Conservation (phyloP, 805 yeast species). For the Spathaspora passalidarum region DNA sequence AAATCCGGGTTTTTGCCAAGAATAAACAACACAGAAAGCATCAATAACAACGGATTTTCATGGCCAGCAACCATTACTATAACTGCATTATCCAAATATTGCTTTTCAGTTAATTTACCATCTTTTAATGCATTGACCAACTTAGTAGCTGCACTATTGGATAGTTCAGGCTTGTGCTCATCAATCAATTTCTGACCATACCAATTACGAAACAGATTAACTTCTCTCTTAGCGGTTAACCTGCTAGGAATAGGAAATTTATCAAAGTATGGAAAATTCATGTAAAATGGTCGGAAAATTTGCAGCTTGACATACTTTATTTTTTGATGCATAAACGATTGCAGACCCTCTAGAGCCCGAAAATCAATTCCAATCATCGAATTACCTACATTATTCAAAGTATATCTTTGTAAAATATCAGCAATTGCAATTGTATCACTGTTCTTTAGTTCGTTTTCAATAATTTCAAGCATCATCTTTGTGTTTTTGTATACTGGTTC, state of each 20-base stretch:
- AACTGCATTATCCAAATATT: constrained; percentile 51
- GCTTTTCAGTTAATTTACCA: constrained; percentile 40
- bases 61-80: constrained; percentile 61
- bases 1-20: constrained; percentile 39
- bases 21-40: constrained; percentile 45
- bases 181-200: constrained; percentile 28
- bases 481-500: constrained; percentile 39
- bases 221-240: constrained; percentile 40
- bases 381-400: constrained; percentile 49
- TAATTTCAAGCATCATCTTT: constrained; percentile 24
- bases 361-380: constrained; percentile 50
- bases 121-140: constrained; percentile 37
- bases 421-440: constrained; percentile 20
- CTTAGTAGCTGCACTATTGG: constrained; percentile 38
- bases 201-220: constrained; percentile 36
- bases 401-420: constrained; percentile 44
- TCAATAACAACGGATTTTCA: constrained; percentile 56
- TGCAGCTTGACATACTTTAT: constrained; percentile 47
- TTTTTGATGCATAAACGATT: constrained; percentile 33
- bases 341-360: constrained; percentile 29
- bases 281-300: constrained; percentile 51
- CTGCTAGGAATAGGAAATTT: constrained; percentile 47
- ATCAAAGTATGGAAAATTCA: constrained; percentile 57
- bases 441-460: constrained; percentile 11
- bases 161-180: constrained; percentile 17